Base-by-base conservation (phyloP, 805 yeast species). In the Nakazawaea peltata region DNA sequence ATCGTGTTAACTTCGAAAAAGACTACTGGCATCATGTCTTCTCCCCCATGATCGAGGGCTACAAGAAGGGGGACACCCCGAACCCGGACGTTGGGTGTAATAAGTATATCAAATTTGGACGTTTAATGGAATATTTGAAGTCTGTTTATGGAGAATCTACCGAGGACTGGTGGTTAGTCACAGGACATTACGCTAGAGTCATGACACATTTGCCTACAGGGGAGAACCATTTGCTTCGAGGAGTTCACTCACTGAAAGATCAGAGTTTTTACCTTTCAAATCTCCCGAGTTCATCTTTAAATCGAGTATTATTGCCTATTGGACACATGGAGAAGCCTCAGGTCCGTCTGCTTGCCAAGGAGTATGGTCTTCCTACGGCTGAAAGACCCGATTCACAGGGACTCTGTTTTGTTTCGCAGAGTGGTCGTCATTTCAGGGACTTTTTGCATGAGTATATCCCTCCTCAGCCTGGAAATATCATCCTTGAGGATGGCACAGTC, bases 1-100 rank as follows among this genome's bases (percentile, higher is more conserved):
- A 77, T 36, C 60, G 90, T 42, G 81, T 87, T 5, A 82, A 78
- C 50, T 82, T 92, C 48, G 97, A 92, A 48, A 71, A 69, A 43
- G 97, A 92, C 37, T 92, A 92, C 56, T 92, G 98, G 98, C 63
- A 66, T 14, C 80, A 81, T 37, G 97, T 92, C 7, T 92, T 92
- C 53, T 80, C 75, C 51, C 97, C 98, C 2, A 90, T 92, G 97
- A 56, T 92, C 16, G 72, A 72, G 3, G 67, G 65, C 48, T 92
- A 88, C 52, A 59, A 65, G 24, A 49, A 43, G 8, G 98, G 98
- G 0, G 47, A 67, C 28, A 92, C 98, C 1, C 98, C 98, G 0
- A 92, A 92, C 47, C 97, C 98, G 1, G 98, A 92, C 52, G 79
- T 88, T 15, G 75, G 79, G 14, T 92, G 98, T 53, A 92, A 92